phyloP scores from a whole-genome alignment of 768 basidiomycete genomes.

The Podaxis pistillaris region DNA sequence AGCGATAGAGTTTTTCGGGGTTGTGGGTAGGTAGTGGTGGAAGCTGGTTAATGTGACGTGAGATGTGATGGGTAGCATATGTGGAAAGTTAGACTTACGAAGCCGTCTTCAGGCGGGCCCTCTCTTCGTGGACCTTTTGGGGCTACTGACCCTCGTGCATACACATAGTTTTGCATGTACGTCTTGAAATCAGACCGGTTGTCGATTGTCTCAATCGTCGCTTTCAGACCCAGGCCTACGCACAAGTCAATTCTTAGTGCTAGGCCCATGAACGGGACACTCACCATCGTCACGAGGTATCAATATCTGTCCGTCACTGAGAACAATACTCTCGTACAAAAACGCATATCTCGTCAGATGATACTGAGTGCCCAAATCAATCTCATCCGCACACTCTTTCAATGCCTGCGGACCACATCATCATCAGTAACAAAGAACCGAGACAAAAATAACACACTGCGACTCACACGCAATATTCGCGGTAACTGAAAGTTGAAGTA shows the following conservation, averaged over 20 bases:
- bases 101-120: slow-evolving; percentile 89
- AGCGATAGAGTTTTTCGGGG: slow-evolving; percentile 22
- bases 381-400: slow-evolving; percentile 94
- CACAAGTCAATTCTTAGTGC: slow-evolving; percentile 7
- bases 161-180: slow-evolving; percentile 97
- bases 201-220: slow-evolving; percentile 88
- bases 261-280: slow-evolving; percentile 14
- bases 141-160: slow-evolving; percentile 68
- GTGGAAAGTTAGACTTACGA: slow-evolving; percentile 60
- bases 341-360: slow-evolving; percentile 94
- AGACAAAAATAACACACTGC: neutral
- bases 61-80: slow-evolving; percentile 5
- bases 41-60: slow-evolving; percentile 39
- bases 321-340: slow-evolving; percentile 85
- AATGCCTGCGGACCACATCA: slow-evolving; percentile 46
- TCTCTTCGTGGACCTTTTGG: slow-evolving; percentile 80
- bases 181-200: slow-evolving; percentile 92
- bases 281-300: slow-evolving; percentile 70
- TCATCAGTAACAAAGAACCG: neutral
- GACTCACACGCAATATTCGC: slow-evolving; percentile 82
- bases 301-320: slow-evolving; percentile 85
- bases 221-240: slow-evolving; percentile 71
- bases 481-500: slow-evolving; percentile 98
- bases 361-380: slow-evolving; percentile 97
- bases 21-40: slow-evolving; percentile 54